Percentiles rank a stretch among this genome's conserved stretches.
Evolutionary conservation across 2,329 filamentous ascomycete genomes (phyloP).

Genomic region (Ophiostoma tasmaniense): DNA sequence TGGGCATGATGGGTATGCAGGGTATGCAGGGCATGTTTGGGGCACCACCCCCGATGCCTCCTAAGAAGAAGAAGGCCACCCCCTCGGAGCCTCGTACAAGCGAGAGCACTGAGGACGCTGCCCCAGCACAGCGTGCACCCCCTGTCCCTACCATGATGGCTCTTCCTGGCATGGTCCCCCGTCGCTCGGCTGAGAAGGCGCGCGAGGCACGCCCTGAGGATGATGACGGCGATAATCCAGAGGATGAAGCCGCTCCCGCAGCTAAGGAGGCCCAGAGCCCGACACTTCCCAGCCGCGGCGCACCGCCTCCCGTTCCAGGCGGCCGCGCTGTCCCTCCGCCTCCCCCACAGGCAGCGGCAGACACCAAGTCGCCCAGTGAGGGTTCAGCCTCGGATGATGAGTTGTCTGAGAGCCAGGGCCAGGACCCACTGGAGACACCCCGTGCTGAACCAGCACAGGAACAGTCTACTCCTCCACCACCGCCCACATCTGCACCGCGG

Average conservation of each 20-base stretch:
- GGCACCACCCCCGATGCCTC: conserved; percentile 41
- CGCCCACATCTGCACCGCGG: conserved; percentile 38
- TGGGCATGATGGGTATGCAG: conserved; percentile 85
- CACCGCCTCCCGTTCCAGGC: conserved; percentile 38
- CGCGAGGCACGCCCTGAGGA: conserved; percentile 18
- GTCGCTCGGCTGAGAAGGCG: conserved; percentile 36
- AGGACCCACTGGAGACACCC: conserved; percentile 36
- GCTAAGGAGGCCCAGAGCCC: conserved; percentile 24
- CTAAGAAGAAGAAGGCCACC: conserved; percentile 48
- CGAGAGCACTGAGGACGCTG: conserved; percentile 24
- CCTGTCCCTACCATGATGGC: conserved; percentile 53
- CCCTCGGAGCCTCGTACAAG: conserved; percentile 36
- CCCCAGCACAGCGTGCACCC: conserved; percentile 39
- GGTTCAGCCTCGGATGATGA: conserved; percentile 89
- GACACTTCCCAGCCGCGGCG: conserved; percentile 26
- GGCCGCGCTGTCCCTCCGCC: conserved; percentile 49
- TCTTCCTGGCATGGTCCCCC: conserved; percentile 64
- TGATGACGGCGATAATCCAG: conserved; percentile 29
- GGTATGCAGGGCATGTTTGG: conserved; percentile 86
- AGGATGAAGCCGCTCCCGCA: conserved; percentile 26
- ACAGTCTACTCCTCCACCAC: conserved; percentile 33
- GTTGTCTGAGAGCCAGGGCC: conserved; percentile 44
- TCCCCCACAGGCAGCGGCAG: conserved; percentile 41
- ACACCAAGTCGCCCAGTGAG: conserved; percentile 56
- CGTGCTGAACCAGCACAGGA: conserved; percentile 31